Evolutionary conservation across 768 basidiomycete genomes (phyloP).

Genomic region (Mycena haematopus): DNA sequence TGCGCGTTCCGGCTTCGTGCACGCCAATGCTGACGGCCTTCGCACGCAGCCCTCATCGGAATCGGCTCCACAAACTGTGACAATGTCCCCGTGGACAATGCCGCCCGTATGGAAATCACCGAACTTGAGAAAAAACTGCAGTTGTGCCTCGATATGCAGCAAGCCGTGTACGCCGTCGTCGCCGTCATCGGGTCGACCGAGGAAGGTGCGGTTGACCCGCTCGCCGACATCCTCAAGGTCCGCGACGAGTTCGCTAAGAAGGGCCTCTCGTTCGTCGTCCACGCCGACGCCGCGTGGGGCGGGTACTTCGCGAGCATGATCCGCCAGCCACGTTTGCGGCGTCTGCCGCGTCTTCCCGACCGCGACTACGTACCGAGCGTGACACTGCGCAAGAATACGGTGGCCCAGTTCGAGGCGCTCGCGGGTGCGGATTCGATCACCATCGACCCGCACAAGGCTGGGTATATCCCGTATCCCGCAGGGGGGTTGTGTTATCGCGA

Average conservation of each 20-base stretch:
- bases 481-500: conserved; percentile 50
- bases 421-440: conserved; percentile 37
- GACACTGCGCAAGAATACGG: background rate
- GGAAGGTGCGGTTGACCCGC: conserved; percentile 50
- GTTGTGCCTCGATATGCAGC: conserved; percentile 36
- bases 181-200: conserved; percentile 52
- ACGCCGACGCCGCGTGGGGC: conserved; percentile 56
- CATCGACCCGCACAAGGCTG: conserved; percentile 49
- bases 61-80: conserved; percentile 49
- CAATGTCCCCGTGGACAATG: conserved; percentile 41
- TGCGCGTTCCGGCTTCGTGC: background rate
- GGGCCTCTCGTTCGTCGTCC: conserved; percentile 48
- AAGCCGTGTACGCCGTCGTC: conserved; percentile 48
- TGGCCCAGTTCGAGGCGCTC: conserved; percentile 7
- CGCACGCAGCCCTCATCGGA: conserved; percentile 33
- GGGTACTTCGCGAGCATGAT: conserved; percentile 49
- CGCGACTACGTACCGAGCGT: background rate
- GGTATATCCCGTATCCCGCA: conserved; percentile 51
- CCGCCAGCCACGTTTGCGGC: conserved; percentile 3
- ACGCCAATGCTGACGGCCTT: background rate
- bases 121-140: conserved; percentile 36
- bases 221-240: conserved; percentile 43
- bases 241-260: conserved; percentile 36
- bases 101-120: conserved; percentile 42
- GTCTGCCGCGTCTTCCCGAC: background rate